These are phyloP conservation scores for Cladosporium phlei DNA, from an alignment of 2,329 filamentous ascomycete species.

Conservation along the genomic window DNA sequence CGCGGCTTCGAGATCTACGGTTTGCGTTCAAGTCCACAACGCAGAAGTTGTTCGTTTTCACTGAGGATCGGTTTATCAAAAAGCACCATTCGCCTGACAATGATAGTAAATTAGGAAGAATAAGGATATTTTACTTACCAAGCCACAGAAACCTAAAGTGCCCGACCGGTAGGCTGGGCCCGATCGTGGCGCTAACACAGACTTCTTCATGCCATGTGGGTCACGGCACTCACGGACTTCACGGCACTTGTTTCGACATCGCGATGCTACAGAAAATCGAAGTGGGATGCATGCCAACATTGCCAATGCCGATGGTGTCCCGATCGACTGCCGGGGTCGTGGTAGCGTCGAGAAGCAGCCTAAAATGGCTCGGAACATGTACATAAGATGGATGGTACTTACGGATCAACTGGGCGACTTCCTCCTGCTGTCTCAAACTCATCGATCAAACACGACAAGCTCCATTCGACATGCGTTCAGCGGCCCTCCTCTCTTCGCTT, in stretches of 20 bases:
- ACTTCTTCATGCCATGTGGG: slow-evolving; percentile 4
- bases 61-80: too few species aligned
- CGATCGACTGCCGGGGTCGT: too few species aligned
- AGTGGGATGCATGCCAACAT: neutral
- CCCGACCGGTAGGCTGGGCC: neutral
- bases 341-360: neutral
- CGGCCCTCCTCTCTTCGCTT: neutral
- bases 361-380: neutral
- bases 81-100: neutral
- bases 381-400: neutral
- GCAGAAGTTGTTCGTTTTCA: neutral
- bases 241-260: neutral
- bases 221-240: neutral
- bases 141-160: neutral
- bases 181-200: neutral
- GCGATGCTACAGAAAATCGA: neutral
- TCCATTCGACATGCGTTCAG: slow-evolving; percentile 4
- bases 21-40: neutral
- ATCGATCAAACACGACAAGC: neutral
- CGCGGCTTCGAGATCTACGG: neutral
- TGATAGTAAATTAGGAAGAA: neutral
- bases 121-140: neutral
- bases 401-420: neutral
- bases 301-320: neutral
- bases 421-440: neutral